Evolutionary conservation across 2,329 filamentous ascomycete genomes (phyloP), one percentile per base, ranked within the genome.

Genomic region (Alternaria triticina): DNA sequence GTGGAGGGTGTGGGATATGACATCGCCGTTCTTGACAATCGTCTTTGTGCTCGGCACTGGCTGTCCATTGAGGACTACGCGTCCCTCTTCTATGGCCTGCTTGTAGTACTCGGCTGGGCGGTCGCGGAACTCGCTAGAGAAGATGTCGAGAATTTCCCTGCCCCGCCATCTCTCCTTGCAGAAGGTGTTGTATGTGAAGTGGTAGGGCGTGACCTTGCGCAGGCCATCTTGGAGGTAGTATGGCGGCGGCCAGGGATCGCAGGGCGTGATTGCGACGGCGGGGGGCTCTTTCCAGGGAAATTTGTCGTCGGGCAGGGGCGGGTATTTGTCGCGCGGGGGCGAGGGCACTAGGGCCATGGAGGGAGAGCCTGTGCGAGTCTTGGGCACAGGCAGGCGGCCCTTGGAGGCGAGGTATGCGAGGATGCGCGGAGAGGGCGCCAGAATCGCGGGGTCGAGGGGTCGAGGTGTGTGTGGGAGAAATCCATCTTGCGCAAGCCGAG

Each of bases 141-240:
- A 99, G 51, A 99, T 92, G 51, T 97, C 93, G 55, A 97, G 84
- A 50, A 99, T 83, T 64, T 87, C 86, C 40, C 93, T 86, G 30
- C 90, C 92, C 58, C 95, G 88, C 96, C 96, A 99, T 79, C 96
- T 87, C 82, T 97, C 87, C 82, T 98, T 99, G 84, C 92, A 96
- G 82, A 89, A 93, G 0, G 95, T 97, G 77, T 97, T 96, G 84
- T 97, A 97, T 3, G 94, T 97, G 79, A 87, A 97, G 78, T 96
- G 89, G 77, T 99, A 98, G 4, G 95, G 95, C 46, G 86, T 86
- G 30, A 97, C 91, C 67, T 93, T 90, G 54, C 94, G 90, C 65
- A 99, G 83, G 9, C 92, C 94, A 70, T 91, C 90, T 72, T 97
- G 91, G 66, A 97, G 85, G 73, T 91, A 91, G 81, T 97, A 98